Conservation (phyloP, 768 basidiomycete genomes). For the Boletus barrowsii region DNA sequence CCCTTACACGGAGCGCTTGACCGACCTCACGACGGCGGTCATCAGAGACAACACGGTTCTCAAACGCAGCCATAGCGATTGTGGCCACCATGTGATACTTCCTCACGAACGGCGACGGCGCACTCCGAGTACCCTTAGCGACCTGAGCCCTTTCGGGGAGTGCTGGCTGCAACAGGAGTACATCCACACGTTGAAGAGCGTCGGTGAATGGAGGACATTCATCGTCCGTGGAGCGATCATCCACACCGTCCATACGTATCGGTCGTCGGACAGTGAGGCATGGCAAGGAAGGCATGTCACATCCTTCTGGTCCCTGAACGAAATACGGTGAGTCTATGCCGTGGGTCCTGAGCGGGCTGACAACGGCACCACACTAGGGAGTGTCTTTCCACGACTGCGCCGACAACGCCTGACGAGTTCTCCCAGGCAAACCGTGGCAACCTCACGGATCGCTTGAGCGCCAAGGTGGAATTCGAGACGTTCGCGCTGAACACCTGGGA, state of each 20-base stretch:
- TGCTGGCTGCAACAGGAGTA: background rate
- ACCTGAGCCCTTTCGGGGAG: background rate
- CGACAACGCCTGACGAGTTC: background rate
- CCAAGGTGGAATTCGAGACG: background rate
- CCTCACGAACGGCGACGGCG: background rate
- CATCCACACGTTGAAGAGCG: background rate
- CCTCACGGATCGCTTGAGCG: background rate
- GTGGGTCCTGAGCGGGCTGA: too few species aligned
- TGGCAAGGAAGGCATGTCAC: background rate
- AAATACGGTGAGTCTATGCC: background rate
- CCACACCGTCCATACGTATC: background rate
- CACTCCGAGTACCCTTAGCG: background rate
- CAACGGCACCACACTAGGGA: too few species aligned
- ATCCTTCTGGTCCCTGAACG: background rate
- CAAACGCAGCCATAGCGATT: background rate
- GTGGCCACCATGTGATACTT: background rate
- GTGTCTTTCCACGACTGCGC: background rate
- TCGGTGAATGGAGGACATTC: background rate
- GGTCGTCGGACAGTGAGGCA: rapidly evolving
- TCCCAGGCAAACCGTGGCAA: background rate
- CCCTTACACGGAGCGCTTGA: too few species aligned
- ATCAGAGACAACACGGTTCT: background rate
- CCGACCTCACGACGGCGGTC: too few species aligned
- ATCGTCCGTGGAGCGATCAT: background rate
- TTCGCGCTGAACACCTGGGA: background rate